A percentile compares a stretch with the other conserved stretches of the same genome.
Evolutionary conservation across 768 basidiomycete genomes (phyloP).

Genomic region (Grammothele lineata): DNA sequence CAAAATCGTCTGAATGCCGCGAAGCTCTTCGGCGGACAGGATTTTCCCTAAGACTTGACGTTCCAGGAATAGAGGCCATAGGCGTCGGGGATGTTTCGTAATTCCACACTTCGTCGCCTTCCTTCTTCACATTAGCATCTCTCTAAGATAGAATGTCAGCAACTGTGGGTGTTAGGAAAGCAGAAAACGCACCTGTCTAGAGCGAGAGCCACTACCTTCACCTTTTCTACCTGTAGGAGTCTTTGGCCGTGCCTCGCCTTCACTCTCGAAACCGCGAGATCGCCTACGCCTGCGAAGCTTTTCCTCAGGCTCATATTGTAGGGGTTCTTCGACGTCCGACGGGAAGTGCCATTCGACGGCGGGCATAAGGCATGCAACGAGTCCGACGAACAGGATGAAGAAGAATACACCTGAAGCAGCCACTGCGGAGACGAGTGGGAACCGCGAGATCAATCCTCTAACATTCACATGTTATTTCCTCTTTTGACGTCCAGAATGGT

Average conservation of each 20-base stretch:
- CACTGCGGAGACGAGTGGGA: conserved; percentile 55
- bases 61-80: not conserved
- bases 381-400: conserved; percentile 27
- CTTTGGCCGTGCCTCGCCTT: not conserved
- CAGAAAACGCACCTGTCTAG: conserved; percentile 4
- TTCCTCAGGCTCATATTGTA: conserved; percentile 3
- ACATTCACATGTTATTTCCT: not conserved
- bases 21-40: not conserved
- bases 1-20: too few relatives aligned
- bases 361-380: conserved; percentile 30
- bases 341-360: conserved; percentile 27
- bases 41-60: not conserved
- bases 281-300: conserved; percentile 12
- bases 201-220: conserved; percentile 1
- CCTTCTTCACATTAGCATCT: conserved; percentile 6
- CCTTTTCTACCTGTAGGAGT: conserved; percentile 2
- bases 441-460: conserved; percentile 68
- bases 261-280: conserved; percentile 14
- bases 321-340: conserved; percentile 10
- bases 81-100: not conserved
- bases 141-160: not conserved
- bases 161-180: not conserved
- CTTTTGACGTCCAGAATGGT: not conserved
- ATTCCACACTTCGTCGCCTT: conserved; percentile 2
- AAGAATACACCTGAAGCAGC: conserved; percentile 33